phyloP scores from a whole-genome alignment of 805 yeast genomes.

The Millerago galiae region DNA sequence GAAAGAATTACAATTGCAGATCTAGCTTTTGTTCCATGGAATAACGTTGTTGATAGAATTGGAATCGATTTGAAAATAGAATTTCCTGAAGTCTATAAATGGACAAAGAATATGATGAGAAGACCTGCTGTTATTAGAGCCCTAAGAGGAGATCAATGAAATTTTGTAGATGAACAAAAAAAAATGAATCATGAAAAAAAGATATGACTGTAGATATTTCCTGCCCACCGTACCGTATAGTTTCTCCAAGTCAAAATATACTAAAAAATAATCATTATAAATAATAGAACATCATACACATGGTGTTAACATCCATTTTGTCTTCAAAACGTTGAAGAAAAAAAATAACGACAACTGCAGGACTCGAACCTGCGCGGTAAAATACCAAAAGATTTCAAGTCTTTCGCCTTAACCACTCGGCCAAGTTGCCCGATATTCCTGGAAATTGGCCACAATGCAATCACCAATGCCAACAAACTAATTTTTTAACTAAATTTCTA shows the following conservation, averaged over 20 bases:
- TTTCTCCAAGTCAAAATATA: too few species aligned
- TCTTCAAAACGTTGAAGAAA: too few species aligned
- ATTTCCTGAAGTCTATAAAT: slow-evolving; percentile 91
- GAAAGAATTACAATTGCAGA: slow-evolving; percentile 83
- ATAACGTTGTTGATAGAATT: slow-evolving; percentile 87
- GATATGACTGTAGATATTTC: too few species aligned
- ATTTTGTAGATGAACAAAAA: not conserved
- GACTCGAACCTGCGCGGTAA: slow-evolving; percentile 38
- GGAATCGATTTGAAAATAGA: slow-evolving; percentile 84
- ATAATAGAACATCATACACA: too few species aligned
- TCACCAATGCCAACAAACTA: too few species aligned
- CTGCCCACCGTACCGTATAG: too few species aligned
- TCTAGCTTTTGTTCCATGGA: slow-evolving; percentile 93
- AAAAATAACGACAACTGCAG: slow-evolving; percentile 34
- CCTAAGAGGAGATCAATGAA: slow-evolving; percentile 54
- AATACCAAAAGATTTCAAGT: slow-evolving; percentile 26
- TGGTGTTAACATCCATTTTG: too few species aligned
- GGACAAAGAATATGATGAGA: slow-evolving; percentile 95
- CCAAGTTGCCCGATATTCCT: slow-evolving; percentile 27
- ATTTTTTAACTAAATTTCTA: too few species aligned
- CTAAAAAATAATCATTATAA: too few species aligned
- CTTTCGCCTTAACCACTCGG: slow-evolving; percentile 42
- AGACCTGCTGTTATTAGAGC: slow-evolving; percentile 90
- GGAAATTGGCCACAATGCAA: too few species aligned
- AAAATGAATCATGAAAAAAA: not conserved